Base-by-base conservation (phyloP, 495 filamentous ascomycete genomes). In the Friedmanniomyces simplex region DNA sequence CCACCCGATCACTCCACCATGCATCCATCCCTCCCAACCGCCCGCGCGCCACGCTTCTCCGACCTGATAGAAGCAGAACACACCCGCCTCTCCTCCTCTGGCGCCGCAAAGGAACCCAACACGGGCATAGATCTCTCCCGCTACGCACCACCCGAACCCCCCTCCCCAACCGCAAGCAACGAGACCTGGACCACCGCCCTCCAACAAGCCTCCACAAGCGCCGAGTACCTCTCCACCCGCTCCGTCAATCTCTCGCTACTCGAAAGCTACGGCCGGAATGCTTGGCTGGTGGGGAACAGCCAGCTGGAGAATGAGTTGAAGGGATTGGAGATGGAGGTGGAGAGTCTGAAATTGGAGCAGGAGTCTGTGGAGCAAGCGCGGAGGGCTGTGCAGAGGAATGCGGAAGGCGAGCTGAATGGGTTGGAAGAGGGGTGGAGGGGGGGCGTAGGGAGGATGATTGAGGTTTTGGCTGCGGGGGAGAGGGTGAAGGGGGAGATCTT, bases 201-300 rank as follows among this genome's bases (percentile, higher is more conserved):
- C 45, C 20, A 55, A 63, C 69, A 71, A 42, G 79, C 88, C 45
- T 88, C 89, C 74, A 75, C 79, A 0, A 76, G 80, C 7, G 79
- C 79, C 48, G 75, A 78, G 0, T 88, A 95, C 70, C 74, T 95
- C 13, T 67, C 76, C 1, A 71, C 73, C 20, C 83, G 89, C 3
- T 76, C 80, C 25, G 73, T 81, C 26, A 86, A 94, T 66, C 78
- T 95, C 21, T 73, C 77, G 4, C 76, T 93, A 11, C 80, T 96
- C 11, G 87, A 91, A 63, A 76, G 77, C 58, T 82, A 82, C 72
- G 91, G 90, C 65, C 89, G 87, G 74, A 95, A 94, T 71, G 85
- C 87, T 13, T 96, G 91, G 91, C 73, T 97, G 54, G 76, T 95
- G 12, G 83, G 82, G 7, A 97, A 97, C 71, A 77, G 79, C 57